These are phyloP conservation scores for Cystobasidium slooffiae DNA, from an alignment of 1,284 basidiomycete species.

Conservation along the genomic window DNA sequence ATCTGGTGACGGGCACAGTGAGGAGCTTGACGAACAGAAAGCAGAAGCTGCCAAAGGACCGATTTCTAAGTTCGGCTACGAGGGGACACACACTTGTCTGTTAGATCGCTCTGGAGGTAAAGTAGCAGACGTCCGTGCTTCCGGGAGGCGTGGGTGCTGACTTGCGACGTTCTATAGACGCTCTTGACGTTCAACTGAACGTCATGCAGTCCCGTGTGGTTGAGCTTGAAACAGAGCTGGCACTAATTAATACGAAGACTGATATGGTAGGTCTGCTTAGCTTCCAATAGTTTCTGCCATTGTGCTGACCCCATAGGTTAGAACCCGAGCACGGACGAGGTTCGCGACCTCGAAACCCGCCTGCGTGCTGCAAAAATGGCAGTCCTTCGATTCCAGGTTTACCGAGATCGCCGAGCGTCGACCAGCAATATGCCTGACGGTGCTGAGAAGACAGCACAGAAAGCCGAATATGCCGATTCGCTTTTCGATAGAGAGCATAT, in stretches of 20 bases:
- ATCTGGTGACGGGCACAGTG: conserved; percentile 55
- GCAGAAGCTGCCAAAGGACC: conserved; percentile 46
- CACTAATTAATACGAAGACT: not conserved
- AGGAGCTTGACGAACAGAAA: not conserved
- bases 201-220: conserved; percentile 41
- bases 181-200: conserved; percentile 48
- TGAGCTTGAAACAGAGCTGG: conserved; percentile 12
- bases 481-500: conserved; percentile 40
- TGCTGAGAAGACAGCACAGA: conserved; percentile 28
- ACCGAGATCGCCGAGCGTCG: conserved; percentile 24
- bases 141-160: not conserved
- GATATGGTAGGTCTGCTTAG: not conserved
- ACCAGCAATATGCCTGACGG: conserved; percentile 24
- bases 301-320: not conserved
- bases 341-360: conserved; percentile 7
- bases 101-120: conserved; percentile 74
- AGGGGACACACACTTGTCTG: conserved; percentile 82
- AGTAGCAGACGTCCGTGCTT: conserved; percentile 49
- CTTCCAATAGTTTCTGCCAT: not conserved
- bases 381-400: conserved; percentile 19
- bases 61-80: conserved; percentile 79
- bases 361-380: conserved; percentile 9
- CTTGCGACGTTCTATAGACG: conserved; percentile 30
- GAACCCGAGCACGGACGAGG: not conserved
- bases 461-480: conserved; percentile 16